Conservation (phyloP, 495 filamentous ascomycete species). For the Hypoxylon trugodes region DNA sequence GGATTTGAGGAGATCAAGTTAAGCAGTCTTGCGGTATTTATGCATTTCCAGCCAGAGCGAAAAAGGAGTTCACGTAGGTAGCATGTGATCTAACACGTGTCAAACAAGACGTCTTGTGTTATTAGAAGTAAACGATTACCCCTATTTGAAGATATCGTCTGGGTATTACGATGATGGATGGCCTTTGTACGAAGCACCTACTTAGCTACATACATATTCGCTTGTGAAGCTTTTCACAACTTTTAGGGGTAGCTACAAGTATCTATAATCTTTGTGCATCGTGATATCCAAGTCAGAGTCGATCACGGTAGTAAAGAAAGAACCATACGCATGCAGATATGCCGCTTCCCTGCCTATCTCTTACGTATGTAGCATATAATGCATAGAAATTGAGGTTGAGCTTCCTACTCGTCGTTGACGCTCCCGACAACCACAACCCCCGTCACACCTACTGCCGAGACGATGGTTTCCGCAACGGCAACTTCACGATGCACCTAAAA, state of each 20-base stretch:
- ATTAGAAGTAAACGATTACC: slow-evolving; percentile 26
- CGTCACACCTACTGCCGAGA: no score
- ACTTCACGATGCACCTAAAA: no score
- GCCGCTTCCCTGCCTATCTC: no score
- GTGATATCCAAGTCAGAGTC: slow-evolving; percentile 17
- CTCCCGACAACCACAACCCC: no score
- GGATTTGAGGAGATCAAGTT: slow-evolving; percentile 16
- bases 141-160: no score
- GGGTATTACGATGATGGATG: slow-evolving; percentile 20
- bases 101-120: slow-evolving; percentile 27
- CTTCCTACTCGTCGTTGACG: no score
- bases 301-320: not conserved
- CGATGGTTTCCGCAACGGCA: no score
- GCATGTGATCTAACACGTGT: slow-evolving; percentile 28
- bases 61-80: slow-evolving; percentile 41
- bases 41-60: slow-evolving; percentile 38
- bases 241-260: no score
- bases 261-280: no score
- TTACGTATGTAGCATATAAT: no score
- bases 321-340: no score
- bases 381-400: no score
- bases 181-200: slow-evolving; percentile 30
- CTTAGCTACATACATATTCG: slow-evolving; percentile 4
- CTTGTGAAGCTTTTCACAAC: slow-evolving; percentile 12
- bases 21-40: slow-evolving; percentile 28